These are phyloP conservation scores for Agaricales sp. DNA, from an alignment of 1,284 basidiomycete species.

Conservation along the genomic window DNA sequence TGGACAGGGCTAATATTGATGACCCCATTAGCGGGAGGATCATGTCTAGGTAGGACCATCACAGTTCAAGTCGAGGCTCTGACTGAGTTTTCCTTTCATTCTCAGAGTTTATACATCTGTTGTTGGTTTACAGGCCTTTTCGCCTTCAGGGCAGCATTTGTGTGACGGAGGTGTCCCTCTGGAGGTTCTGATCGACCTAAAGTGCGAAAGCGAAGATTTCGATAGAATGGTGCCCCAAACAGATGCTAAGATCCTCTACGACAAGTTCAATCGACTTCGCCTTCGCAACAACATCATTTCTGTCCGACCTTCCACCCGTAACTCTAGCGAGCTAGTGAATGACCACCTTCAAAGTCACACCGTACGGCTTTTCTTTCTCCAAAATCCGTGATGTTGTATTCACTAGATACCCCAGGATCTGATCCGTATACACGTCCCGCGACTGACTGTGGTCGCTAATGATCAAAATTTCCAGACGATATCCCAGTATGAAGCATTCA, in stretches of 20 bases:
- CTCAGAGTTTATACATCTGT: conserved; percentile 65
- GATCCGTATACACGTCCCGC: conserved; percentile 72
- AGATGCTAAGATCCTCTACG: conserved; percentile 79
- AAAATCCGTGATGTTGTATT: neutral
- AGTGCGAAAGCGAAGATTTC: conserved; percentile 75
- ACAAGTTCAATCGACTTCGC: conserved; percentile 91
- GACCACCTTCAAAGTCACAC: conserved; percentile 78
- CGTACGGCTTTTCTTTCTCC: conserved; percentile 36
- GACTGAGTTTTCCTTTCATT: conserved; percentile 2
- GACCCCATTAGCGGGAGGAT: conserved; percentile 83
- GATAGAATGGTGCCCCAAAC: conserved; percentile 89
- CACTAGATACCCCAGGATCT: conserved; percentile 51
- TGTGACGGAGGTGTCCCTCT: conserved; percentile 53
- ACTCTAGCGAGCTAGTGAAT: conserved; percentile 17
- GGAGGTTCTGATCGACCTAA: conserved; percentile 80
- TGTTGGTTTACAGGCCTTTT: conserved; percentile 82
- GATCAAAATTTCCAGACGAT: conserved; percentile 82
- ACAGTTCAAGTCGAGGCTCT: neutral
- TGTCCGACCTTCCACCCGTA: conserved; percentile 20
- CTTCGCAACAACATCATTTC: conserved; percentile 65
- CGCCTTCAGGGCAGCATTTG: conserved; percentile 44
- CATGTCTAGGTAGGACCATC: conserved; percentile 63
- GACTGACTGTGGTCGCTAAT: conserved; percentile 84
- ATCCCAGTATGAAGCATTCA: conserved; percentile 26
- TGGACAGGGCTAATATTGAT: conserved; percentile 71